Conservation (phyloP, 2,329 filamentous ascomycete genomes). For the Ilyonectria mors-panacis region DNA sequence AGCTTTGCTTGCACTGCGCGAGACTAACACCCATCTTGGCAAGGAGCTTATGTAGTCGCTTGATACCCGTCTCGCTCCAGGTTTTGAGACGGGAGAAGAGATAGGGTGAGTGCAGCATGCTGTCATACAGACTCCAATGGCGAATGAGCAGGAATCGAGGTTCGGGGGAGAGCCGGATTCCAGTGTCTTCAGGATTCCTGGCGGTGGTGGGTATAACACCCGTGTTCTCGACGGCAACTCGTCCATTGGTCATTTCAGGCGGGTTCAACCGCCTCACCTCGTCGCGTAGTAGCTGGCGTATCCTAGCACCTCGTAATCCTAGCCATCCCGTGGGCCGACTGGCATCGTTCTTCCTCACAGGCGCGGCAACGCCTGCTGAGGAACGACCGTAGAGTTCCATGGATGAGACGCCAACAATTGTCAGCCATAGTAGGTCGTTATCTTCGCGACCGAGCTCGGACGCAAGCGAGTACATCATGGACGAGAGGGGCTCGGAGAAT, state of each 20-base stretch:
- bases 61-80: constrained; percentile 91
- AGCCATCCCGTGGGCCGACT: constrained; percentile 80
- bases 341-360: constrained; percentile 68
- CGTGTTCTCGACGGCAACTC: constrained; percentile 74
- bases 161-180: constrained; percentile 93
- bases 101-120: constrained; percentile 97
- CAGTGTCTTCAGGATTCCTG: constrained; percentile 89
- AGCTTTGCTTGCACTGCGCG: constrained; percentile 93
- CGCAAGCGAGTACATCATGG: constrained; percentile 93
- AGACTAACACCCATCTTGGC: constrained; percentile 98
- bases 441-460: constrained; percentile 96
- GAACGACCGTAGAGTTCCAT: constrained; percentile 92
- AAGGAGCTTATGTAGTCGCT: constrained; percentile 91
- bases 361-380: constrained; percentile 81
- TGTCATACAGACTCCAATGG: constrained; percentile 98
- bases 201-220: constrained; percentile 93
- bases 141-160: constrained; percentile 92
- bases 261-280: constrained; percentile 96
- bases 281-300: constrained; percentile 89
- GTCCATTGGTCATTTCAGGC: constrained; percentile 75
- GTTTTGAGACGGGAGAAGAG: constrained; percentile 92
- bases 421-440: constrained; percentile 95
- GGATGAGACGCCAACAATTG: constrained; percentile 95
- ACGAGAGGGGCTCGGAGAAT: constrained; percentile 95
- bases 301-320: constrained; percentile 84